Evolutionary conservation across 352 stramenopile species (phyloP), one percentile per base, ranked within the genome.

Genomic region (Globisporangium cylindrosporum): DNA sequence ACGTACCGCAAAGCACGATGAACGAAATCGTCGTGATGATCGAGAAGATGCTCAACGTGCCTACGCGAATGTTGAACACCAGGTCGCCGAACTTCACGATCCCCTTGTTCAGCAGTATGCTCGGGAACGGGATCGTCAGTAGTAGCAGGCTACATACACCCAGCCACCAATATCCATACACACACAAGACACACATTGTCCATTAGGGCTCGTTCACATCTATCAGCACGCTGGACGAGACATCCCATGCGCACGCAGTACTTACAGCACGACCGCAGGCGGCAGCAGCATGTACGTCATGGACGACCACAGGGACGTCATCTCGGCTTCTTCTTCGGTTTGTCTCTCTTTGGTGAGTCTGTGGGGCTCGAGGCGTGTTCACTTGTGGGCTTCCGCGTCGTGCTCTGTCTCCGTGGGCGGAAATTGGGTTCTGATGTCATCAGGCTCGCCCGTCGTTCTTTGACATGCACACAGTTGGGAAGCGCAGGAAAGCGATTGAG

Each of bases 271-370:
- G 49, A 93, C 81, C n/a, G 86, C 86, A 25, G 86, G 86, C 41
- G 86, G 86, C 38, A 93, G 81, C 65, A 93, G 71, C 46, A 89
- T 76, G 61, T 91, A 93, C 43, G 86, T 91, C 75, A 89, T 88
- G 36, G 83, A 90, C 49, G 82, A 85, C 86, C 86, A 93, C 71
- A 91, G 78, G 2, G 83, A 84, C 70, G 81, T 55, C 83, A 90
- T 91, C 32, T 49, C 29, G 25, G 43, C 7, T 58, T 22, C 32
- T 62, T 59, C 53, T 59, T 59, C 22, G 12, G 1, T 43, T 9
- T 10, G 1, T 41, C 53, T 64, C 38, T 41, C 43, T 49, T 20
- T 22, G 15, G 43, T 46, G 38, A 14, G 38, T 18, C 15, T 61
- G 5, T 59, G 24, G 10, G 14, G 10, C 9, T 38, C 1, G 20